Evolutionary conservation across 2,329 filamentous ascomycete species (phyloP).

Genomic region (Stemphylium vesicarium): DNA sequence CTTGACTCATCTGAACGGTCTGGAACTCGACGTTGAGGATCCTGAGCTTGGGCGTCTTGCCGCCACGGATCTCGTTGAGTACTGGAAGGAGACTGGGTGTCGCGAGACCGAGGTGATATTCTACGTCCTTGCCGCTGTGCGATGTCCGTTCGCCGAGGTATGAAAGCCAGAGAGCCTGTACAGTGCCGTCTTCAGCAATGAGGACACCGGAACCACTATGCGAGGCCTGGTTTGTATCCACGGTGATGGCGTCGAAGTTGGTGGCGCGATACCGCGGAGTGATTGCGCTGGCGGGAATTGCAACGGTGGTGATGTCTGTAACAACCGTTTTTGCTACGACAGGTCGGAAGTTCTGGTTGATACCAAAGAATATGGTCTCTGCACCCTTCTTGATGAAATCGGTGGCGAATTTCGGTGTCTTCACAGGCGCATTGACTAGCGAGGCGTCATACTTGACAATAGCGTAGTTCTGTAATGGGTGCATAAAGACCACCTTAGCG

Average conservation of each 20-base stretch:
- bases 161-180: conserved; percentile 95
- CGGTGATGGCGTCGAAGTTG: conserved; percentile 95
- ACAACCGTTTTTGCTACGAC: conserved; percentile 94
- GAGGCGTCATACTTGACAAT: conserved; percentile 93
- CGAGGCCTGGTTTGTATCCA: conserved; percentile 88
- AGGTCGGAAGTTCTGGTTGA: conserved; percentile 92
- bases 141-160: conserved; percentile 89
- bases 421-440: conserved; percentile 91
- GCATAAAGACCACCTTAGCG: conserved; percentile 93
- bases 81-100: conserved; percentile 89
- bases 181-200: conserved; percentile 85
- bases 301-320: conserved; percentile 95
- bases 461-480: conserved; percentile 95
- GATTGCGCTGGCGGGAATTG: conserved; percentile 90
- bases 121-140: conserved; percentile 83
- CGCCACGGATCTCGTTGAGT: conserved; percentile 82
- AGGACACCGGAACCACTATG: conserved; percentile 95
- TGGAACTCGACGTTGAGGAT: conserved; percentile 95
- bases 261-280: conserved; percentile 93
- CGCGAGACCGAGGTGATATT: conserved; percentile 92
- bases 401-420: conserved; percentile 82
- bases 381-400: conserved; percentile 89
- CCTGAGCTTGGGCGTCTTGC: conserved; percentile 78
- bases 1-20: conserved; percentile 95
- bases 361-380: conserved; percentile 95